Evolutionary conservation across 306 rosid species (phyloP), one percentile per base, ranked within the genome.

Genomic region (Cercis canadensis): DNA sequence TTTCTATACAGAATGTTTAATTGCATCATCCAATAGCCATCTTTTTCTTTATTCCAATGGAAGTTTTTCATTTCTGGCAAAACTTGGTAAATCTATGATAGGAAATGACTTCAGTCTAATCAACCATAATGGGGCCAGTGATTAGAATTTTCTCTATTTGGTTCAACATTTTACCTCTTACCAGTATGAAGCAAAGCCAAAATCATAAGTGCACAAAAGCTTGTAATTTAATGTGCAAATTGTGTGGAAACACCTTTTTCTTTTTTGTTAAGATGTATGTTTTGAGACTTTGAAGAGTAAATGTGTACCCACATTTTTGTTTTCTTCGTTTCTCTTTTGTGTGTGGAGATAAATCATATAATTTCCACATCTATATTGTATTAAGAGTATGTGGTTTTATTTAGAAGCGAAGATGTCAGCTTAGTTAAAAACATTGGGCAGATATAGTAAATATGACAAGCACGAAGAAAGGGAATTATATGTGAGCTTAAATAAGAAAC

Each of bases 101-200:
- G n/a, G 21, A 24, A 45, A 45, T 36, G 43, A 18, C 64, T 65
- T 21, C 36, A 36, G 13, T 67, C 65, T 75, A 36, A 56, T 60
- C 37, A 47, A 51, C 17, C n/a, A 50, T 33, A 44, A 36, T 14
- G 17, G 15, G 8, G 1, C 17, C 16, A 13, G 14, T 41, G 32
- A 31, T 54, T 46, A 16, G 18, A 37, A 17, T 49, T 21, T 19
- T 31, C 19, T 15, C 29, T 58, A 33, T 34, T 16, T 8, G 46
- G 19, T 33, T 24, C 29, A 16, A 29, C 52, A 39, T 12, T 59
- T 51, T 17, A 39, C 45, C 5, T 53, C 16, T 31, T 37, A 6
- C 9, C 43, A 4, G 0, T 49, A 21, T 46, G 46, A 24, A 24
- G 3, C 29, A 24, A 7, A 47, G 5, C 46, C 8, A 6, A 4